Conservation (phyloP, 768 basidiomycete species). For the Rubroboletus satanas region DNA sequence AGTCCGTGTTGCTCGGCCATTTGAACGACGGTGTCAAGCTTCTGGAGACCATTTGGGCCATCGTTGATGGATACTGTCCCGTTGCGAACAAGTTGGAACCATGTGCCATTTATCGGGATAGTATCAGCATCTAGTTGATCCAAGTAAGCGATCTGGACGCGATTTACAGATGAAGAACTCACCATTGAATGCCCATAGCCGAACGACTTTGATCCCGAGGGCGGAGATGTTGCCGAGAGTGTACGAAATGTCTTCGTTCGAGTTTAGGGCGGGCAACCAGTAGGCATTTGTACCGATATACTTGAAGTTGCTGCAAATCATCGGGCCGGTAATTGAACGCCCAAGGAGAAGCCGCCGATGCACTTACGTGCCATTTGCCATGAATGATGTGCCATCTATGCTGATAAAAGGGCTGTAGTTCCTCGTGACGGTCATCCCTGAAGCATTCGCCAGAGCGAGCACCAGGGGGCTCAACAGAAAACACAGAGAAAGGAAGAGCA, state of each 20-base stretch:
- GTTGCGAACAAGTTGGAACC: slow-evolving; percentile 60
- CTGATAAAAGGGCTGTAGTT: slow-evolving; percentile 42
- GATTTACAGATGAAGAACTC: background rate
- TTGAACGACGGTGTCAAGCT: slow-evolving; percentile 54
- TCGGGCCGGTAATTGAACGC: slow-evolving; percentile 17
- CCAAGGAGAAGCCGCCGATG: background rate
- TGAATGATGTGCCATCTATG: slow-evolving; percentile 43
- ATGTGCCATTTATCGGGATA: slow-evolving; percentile 55
- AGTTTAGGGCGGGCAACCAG: slow-evolving; percentile 58
- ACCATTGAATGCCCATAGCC: slow-evolving; percentile 76
- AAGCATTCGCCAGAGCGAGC: slow-evolving; percentile 29
- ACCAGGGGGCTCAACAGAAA: slow-evolving; percentile 32
- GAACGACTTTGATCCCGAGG: slow-evolving; percentile 53
- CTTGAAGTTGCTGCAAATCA: slow-evolving; percentile 34
- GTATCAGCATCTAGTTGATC: slow-evolving; percentile 43
- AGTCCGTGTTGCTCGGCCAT: slow-evolving; percentile 53
- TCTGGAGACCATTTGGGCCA: slow-evolving; percentile 60
- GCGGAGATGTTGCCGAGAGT: slow-evolving; percentile 57
- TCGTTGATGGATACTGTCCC: slow-evolving; percentile 53
- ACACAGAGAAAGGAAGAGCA: slow-evolving; percentile 34
- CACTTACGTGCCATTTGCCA: slow-evolving; percentile 50
- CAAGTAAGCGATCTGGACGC: slow-evolving; percentile 4
- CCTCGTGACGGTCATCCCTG: slow-evolving; percentile 32
- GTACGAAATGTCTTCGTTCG: slow-evolving; percentile 50
- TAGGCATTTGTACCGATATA: slow-evolving; percentile 62